A percentile compares a stretch with the other conserved stretches of the same genome.
These are phyloP conservation scores for Fragaria nilgerrensis DNA, from an alignment of 306 rosid genomes.

Conservation along the genomic window DNA sequence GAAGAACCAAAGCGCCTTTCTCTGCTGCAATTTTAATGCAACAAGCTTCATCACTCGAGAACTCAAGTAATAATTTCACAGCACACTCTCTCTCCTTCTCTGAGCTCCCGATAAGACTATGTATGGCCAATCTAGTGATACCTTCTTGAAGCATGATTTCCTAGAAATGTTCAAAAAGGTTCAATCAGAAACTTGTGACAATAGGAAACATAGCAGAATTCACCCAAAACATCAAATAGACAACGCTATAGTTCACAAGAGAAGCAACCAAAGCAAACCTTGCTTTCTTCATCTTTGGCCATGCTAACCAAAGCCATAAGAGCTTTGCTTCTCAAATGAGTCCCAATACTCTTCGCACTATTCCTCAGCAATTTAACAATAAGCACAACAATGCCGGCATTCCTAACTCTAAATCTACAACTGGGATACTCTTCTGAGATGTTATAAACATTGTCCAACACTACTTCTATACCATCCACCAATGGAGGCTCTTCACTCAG, in stretches of 20 bases:
- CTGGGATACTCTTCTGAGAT: conserved; percentile 45
- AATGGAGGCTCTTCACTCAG: conserved; percentile 34
- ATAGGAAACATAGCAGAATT: background rate
- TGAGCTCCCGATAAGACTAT: conserved; percentile 57
- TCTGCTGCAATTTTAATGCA: conserved; percentile 54
- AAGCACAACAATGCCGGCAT: conserved; percentile 38
- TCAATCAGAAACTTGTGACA: conserved; percentile 17
- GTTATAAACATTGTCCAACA: conserved; percentile 35
- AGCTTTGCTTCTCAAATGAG: conserved; percentile 49
- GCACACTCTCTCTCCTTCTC: conserved; percentile 62
- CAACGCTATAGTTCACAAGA: background rate
- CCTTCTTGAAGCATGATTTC: conserved; percentile 58
- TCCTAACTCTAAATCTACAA: conserved; percentile 39
- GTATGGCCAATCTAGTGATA: conserved; percentile 54
- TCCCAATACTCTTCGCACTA: conserved; percentile 48
- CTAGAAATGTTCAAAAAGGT: conserved; percentile 19
- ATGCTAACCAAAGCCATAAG: conserved; percentile 45
- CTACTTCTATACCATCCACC: conserved; percentile 29
- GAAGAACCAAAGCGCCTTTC: conserved; percentile 67
- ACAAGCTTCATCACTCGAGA: conserved; percentile 48
- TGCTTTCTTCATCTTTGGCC: conserved; percentile 63
- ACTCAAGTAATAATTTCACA: conserved; percentile 52
- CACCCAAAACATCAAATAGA: background rate
- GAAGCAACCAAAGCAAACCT: background rate
- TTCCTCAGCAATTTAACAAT: conserved; percentile 40